phyloP scores from a whole-genome alignment of 1,284 basidiomycete genomes.

The Somion occarium region DNA sequence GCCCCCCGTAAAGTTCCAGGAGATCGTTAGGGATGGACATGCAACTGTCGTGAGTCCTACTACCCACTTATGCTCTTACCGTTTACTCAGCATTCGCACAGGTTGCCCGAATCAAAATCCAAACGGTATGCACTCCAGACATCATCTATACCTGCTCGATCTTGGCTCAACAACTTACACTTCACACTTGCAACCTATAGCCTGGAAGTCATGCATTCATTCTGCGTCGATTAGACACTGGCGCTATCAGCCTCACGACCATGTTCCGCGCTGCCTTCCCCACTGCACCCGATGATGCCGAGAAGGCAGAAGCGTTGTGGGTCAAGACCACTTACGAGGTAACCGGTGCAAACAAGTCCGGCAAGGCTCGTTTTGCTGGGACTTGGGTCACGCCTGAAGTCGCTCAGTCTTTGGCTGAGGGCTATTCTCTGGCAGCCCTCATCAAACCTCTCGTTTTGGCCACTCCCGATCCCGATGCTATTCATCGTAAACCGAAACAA shows the following conservation, averaged over 20 bases:
- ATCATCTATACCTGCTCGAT: conserved; percentile 12
- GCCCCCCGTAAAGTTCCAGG: conserved; percentile 62
- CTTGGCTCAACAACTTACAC: conserved; percentile 4
- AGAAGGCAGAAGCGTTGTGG: conserved; percentile 83
- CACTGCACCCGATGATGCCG: conserved; percentile 72
- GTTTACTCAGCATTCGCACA: conserved; percentile 37
- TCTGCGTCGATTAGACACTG: conserved; percentile 92
- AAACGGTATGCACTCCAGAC: conserved; percentile 83
- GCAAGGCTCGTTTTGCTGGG: conserved; percentile 79
- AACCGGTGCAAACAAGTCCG: conserved; percentile 77
- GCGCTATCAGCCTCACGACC: conserved; percentile 92
- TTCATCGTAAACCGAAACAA: conserved; percentile 61
- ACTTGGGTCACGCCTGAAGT: conserved; percentile 80
- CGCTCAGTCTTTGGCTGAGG: conserved; percentile 62
- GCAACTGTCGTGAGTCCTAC: conserved; percentile 53
- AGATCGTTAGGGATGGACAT: conserved; percentile 60
- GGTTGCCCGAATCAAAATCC: conserved; percentile 92
- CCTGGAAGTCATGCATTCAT: conserved; percentile 86
- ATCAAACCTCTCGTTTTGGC: conserved; percentile 70
- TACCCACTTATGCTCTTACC: conserved; percentile 12
- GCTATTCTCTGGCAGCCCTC: conserved; percentile 58
- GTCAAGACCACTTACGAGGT: conserved; percentile 80
- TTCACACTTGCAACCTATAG: conserved; percentile 32
- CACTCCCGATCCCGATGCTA: conserved; percentile 69
- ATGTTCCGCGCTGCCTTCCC: conserved; percentile 99